These are phyloP conservation scores for Lactifluus rugatus DNA, from an alignment of 768 basidiomycete species.

Conservation along the genomic window DNA sequence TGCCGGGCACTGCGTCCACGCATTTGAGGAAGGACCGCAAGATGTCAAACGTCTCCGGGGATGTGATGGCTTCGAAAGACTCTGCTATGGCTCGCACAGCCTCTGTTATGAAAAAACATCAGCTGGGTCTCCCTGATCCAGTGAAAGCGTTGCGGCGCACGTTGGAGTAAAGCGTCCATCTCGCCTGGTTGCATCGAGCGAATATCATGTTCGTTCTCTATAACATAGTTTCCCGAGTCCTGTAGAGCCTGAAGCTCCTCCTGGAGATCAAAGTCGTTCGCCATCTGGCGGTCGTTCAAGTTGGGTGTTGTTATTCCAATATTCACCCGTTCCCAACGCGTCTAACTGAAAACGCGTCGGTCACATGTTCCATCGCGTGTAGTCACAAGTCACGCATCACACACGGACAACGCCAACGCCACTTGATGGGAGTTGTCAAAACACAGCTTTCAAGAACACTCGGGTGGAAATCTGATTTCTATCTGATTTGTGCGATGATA, in stretches of 20 bases:
- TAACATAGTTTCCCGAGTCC: conserved; percentile 51
- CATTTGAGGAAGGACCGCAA: conserved; percentile 77
- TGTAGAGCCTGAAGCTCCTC: conserved; percentile 63
- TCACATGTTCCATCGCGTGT: conserved; percentile 7
- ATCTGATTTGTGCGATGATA: too few relatives aligned
- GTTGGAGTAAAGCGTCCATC: conserved; percentile 45
- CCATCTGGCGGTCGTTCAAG: conserved; percentile 20
- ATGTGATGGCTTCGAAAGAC: conserved; percentile 59
- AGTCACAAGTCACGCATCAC: conserved; percentile 2
- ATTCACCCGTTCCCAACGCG: not conserved
- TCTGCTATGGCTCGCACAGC: conserved; percentile 77
- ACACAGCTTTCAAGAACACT: too few relatives aligned
- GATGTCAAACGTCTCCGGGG: conserved; percentile 66
- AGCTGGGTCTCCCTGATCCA: not conserved
- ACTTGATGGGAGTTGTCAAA: too few relatives aligned
- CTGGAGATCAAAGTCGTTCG: conserved; percentile 56
- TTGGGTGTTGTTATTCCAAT: not conserved
- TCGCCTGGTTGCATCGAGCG: conserved; percentile 38
- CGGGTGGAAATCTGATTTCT: too few relatives aligned
- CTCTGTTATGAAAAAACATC: conserved; percentile 33
- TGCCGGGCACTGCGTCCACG: conserved; percentile 48
- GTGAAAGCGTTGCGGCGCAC: conserved; percentile 27
- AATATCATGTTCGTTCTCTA: conserved; percentile 60
- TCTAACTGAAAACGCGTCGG: not conserved
- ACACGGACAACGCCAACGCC: too few relatives aligned